These are phyloP conservation scores for Aspergillus neotritici DNA, from an alignment of 2,329 filamentous ascomycete genomes.

Conservation along the genomic window DNA sequence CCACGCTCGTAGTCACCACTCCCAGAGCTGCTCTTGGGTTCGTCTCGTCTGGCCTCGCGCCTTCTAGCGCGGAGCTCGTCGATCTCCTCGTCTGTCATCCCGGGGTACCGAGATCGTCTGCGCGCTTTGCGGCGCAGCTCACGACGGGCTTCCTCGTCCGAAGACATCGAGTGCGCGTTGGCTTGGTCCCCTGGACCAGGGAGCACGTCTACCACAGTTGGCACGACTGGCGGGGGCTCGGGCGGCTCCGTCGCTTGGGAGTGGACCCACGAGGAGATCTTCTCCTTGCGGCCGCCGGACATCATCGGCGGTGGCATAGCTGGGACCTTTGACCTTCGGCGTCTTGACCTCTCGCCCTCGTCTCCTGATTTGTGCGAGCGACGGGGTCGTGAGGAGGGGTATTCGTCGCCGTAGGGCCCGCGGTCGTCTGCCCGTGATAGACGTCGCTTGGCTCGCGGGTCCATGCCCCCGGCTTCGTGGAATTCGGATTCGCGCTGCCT, in stretches of 20 bases:
- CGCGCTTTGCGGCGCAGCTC: slow-evolving; percentile 34
- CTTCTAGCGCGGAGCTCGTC: slow-evolving; percentile 32
- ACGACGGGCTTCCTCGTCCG: slow-evolving; percentile 39
- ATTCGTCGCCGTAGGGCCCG: slow-evolving; percentile 22
- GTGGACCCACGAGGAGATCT: slow-evolving; percentile 48
- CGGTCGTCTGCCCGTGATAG: slow-evolving; percentile 28
- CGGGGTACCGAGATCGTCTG: slow-evolving; percentile 38
- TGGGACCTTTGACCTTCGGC: slow-evolving; percentile 31
- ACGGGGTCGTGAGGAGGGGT: slow-evolving; percentile 22
- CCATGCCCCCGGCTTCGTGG: slow-evolving; percentile 18
- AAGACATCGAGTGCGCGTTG: slow-evolving; percentile 35
- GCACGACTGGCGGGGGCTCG: slow-evolving; percentile 42
- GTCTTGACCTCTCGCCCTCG: slow-evolving; percentile 25
- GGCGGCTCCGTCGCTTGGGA: slow-evolving; percentile 45
- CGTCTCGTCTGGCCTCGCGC: slow-evolving; percentile 26
- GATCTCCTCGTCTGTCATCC: slow-evolving; percentile 36
- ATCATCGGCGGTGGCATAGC: slow-evolving; percentile 27
- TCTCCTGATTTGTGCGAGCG: slow-evolving; percentile 31
- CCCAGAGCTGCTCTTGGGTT: slow-evolving; percentile 37
- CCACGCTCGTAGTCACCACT: slow-evolving; percentile 38
- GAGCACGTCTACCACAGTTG: slow-evolving; percentile 41
- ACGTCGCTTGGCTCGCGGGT: slow-evolving; percentile 28
- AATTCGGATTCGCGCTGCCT: slow-evolving; percentile 32
- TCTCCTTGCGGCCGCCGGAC: slow-evolving; percentile 38
- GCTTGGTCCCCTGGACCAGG: slow-evolving; percentile 24